Percentiles rank a stretch among this genome's conserved stretches.
Conservation (phyloP, 176 grass and related monocot species). For the Musa itinerans region DNA sequence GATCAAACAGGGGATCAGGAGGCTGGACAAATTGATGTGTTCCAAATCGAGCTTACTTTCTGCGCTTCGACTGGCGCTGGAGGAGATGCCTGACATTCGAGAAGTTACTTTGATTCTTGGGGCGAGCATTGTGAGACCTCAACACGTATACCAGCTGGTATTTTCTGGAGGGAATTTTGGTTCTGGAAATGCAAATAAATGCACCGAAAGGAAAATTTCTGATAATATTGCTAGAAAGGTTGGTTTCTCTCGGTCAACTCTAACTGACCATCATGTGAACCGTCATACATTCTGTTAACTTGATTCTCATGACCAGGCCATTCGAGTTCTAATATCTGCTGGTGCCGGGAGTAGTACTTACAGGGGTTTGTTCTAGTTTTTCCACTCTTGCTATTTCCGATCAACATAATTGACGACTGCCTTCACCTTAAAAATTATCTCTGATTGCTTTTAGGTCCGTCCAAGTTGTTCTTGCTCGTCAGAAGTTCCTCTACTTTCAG, state of each 20-base stretch:
- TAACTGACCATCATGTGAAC: not conserved
- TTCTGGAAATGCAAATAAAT: constrained; percentile 40
- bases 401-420: not conserved
- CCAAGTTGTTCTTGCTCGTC: constrained; percentile 74
- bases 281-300: constrained; percentile 9
- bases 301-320: constrained; percentile 46
- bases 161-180: constrained; percentile 54
- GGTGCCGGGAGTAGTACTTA: constrained; percentile 78
- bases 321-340: constrained; percentile 68
- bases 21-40: constrained; percentile 81
- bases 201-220: constrained; percentile 51
- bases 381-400: constrained; percentile 15
- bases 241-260: constrained; percentile 11
- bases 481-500: constrained; percentile 63
- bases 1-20: constrained; percentile 65
- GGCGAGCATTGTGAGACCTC: constrained; percentile 55
- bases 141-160: constrained; percentile 60
- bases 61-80: constrained; percentile 65
- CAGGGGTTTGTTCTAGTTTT: constrained; percentile 38
- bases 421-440: constrained; percentile 12
- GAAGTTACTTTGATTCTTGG: constrained; percentile 65
- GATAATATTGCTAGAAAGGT: constrained; percentile 84
- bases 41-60: constrained; percentile 49
- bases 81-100: constrained; percentile 57
- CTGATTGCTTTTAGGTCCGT: constrained; percentile 42